Evolutionary conservation across 441 rosid genomes (phyloP).

Genomic region (Hura crepitans): DNA sequence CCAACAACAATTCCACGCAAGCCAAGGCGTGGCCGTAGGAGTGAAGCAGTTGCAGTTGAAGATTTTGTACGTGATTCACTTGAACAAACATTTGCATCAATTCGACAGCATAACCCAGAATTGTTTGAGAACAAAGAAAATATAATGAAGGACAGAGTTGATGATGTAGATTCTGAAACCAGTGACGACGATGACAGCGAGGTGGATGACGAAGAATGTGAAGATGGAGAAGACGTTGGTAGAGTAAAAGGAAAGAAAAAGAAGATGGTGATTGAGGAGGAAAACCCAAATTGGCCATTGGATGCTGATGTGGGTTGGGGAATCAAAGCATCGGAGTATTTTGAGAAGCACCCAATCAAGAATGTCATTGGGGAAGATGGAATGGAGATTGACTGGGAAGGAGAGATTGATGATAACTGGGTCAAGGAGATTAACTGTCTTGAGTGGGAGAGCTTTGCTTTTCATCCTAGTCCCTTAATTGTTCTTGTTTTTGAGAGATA

Average conservation of each 20-base stretch:
- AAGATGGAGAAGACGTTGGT: constrained; percentile 14
- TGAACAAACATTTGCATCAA: constrained; percentile 56
- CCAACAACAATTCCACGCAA: constrained; percentile 49
- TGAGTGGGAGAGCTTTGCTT: constrained; percentile 88
- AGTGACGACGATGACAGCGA: constrained; percentile 29
- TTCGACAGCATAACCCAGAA: constrained; percentile 50
- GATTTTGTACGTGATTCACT: constrained; percentile 65
- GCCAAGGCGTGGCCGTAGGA: constrained; percentile 64
- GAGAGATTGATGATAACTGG: constrained; percentile 79
- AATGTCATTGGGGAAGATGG: constrained; percentile 87
- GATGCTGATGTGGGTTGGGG: constrained; percentile 97
- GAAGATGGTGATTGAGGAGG: constrained; percentile 75
- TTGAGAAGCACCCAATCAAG: constrained; percentile 71
- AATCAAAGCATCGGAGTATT: constrained; percentile 77
- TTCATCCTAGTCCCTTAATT: constrained; percentile 76
- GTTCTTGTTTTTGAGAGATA: constrained; percentile 83
- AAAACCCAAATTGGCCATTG: constrained; percentile 70
- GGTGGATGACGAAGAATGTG: constrained; percentile 12
- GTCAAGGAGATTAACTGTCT: constrained; percentile 80
- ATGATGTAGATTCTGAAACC: constrained; percentile 28
- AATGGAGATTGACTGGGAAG: constrained; percentile 78
- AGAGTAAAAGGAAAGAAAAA: constrained; percentile 26
- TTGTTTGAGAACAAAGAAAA: constrained; percentile 42
- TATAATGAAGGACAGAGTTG: constrained; percentile 44
- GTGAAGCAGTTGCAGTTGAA: constrained; percentile 80